Evolutionary conservation across 2,329 filamentous ascomycete species (phyloP).

Genomic region (Verticillium klebahnii): DNA sequence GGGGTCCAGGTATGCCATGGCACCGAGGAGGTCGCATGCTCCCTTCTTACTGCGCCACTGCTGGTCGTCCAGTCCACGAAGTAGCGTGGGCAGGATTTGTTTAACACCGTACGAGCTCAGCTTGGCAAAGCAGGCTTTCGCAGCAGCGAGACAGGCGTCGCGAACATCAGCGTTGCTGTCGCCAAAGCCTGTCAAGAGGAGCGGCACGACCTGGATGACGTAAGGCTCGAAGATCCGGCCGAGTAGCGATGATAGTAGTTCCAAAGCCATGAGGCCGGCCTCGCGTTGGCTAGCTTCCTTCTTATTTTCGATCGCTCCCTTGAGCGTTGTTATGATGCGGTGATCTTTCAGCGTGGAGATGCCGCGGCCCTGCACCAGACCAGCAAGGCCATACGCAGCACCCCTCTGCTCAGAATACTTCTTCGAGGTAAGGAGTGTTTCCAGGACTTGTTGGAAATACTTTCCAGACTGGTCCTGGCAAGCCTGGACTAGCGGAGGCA

Average conservation of each 20-base stretch:
- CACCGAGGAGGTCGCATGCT: conserved; percentile 91
- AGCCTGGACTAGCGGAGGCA: conserved; percentile 83
- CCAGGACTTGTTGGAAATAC: conserved; percentile 77
- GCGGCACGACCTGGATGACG: conserved; percentile 89
- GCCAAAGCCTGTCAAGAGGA: conserved; percentile 83
- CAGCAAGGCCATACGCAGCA: conserved; percentile 90
- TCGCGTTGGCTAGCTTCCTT: conserved; percentile 87
- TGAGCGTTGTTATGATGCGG: conserved; percentile 77
- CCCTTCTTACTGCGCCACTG: conserved; percentile 99
- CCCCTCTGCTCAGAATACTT: conserved; percentile 91
- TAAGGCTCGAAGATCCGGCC: conserved; percentile 93
- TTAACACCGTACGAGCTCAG: conserved; percentile 96
- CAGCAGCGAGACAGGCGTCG: conserved; percentile 86
- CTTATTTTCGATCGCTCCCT: conserved; percentile 86
- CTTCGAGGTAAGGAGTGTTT: conserved; percentile 79
- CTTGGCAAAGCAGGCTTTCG: conserved; percentile 90
- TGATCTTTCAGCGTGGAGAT: conserved; percentile 78
- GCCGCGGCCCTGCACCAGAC: conserved; percentile 83
- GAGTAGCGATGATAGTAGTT: conserved; percentile 81
- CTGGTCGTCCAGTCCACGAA: conserved; percentile 87
- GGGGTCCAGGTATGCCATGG: conserved; percentile 97
- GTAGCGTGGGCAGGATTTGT: conserved; percentile 83
- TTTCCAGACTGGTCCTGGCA: conserved; percentile 71
- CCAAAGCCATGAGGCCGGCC: conserved; percentile 83
- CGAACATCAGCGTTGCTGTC: conserved; percentile 85